Conservation (phyloP, 1,139 yeast species). For the Yamadazyma mexicana region DNA sequence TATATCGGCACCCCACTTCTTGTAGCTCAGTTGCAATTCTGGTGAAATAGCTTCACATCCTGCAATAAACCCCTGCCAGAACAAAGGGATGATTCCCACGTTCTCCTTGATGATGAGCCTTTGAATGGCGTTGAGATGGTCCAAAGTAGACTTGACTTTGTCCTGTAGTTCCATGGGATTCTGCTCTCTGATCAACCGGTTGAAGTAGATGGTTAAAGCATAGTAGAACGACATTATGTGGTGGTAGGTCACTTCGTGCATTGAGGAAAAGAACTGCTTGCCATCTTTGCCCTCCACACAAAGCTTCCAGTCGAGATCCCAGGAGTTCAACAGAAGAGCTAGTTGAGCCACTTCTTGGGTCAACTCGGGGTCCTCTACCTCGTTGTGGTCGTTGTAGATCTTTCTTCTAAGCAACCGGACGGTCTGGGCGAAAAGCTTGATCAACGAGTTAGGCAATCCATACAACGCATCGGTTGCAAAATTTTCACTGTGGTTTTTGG, state of each 20-base stretch:
- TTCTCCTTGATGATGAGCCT: constrained; percentile 52
- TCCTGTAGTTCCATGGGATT: constrained; percentile 55
- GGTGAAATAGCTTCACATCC: constrained; percentile 76
- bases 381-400: constrained; percentile 45
- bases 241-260: constrained; percentile 78
- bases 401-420: constrained; percentile 65
- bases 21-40: constrained; percentile 63
- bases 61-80: constrained; percentile 90
- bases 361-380: constrained; percentile 32
- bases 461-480: constrained; percentile 80
- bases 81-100: constrained; percentile 68
- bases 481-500: constrained; percentile 50
- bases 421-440: constrained; percentile 67
- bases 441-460: constrained; percentile 81
- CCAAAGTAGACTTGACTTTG: constrained; percentile 60
- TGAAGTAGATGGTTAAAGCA: constrained; percentile 73
- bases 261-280: constrained; percentile 47
- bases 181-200: constrained; percentile 60
- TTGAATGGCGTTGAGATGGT: constrained; percentile 66
- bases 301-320: constrained; percentile 70
- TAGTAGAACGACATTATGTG: constrained; percentile 81
- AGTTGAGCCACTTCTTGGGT: constrained; percentile 47
- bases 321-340: constrained; percentile 52
- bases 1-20: constrained; percentile 78
- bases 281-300: constrained; percentile 20